Evolutionary conservation across 768 basidiomycete genomes (phyloP).

Genomic region (Chalciporus piperatus): DNA sequence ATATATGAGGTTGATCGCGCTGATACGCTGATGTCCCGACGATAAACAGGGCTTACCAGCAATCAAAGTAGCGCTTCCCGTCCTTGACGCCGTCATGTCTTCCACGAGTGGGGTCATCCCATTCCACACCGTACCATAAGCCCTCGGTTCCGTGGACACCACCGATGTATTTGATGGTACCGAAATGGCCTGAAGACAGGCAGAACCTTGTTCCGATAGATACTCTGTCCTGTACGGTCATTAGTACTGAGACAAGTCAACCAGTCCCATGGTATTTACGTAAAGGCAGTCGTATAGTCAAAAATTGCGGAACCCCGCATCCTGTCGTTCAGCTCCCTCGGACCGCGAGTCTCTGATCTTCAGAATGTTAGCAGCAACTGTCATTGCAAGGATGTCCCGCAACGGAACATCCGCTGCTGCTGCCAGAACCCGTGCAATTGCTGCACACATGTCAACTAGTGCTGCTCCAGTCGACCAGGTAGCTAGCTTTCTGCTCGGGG

Average conservation of each 20-base stretch:
- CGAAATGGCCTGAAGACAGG: constrained; percentile 47
- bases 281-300: constrained; percentile 10
- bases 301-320: constrained; percentile 9
- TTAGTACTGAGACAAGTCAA: neutral
- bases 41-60: constrained; percentile 48
- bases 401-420: constrained; percentile 26
- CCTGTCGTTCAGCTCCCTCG: neutral
- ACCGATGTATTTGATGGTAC: constrained; percentile 72
- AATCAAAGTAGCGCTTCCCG: constrained; percentile 73
- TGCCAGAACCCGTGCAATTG: constrained; percentile 30
- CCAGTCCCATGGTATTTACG: constrained; percentile 5
- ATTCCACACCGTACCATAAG: constrained; percentile 94
- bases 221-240: constrained; percentile 17
- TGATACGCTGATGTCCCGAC: constrained; percentile 7
- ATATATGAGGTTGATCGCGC: constrained; percentile 5
- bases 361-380: constrained; percentile 27
- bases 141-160: constrained; percentile 60
- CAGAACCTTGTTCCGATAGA: constrained; percentile 55
- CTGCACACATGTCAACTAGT: constrained; percentile 35
- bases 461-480: constrained; percentile 25
- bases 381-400: constrained; percentile 30
- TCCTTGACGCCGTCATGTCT: constrained; percentile 86
- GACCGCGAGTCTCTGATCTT: neutral
- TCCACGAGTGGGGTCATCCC: constrained; percentile 83
- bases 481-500: neutral